Evolutionary conservation across 208 protist species (phyloP), one percentile per base, ranked within the genome.

Genomic region (Trypanosoma avium): DNA sequence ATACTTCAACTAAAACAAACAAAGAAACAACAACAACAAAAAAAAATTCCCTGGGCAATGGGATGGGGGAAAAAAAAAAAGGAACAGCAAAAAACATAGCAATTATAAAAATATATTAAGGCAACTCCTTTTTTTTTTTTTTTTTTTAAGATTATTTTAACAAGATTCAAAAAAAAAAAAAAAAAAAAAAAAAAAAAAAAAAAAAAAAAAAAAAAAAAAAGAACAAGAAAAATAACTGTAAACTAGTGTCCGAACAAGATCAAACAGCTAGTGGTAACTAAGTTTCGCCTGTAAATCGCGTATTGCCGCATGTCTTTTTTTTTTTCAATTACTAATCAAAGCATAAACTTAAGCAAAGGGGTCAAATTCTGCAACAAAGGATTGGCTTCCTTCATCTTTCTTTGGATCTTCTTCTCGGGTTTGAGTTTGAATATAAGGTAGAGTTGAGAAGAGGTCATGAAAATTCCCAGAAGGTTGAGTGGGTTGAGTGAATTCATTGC

Each of bases 361-460:
- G 35, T 70, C 64, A 40, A 70, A 70, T 29, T 70, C 64, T 2
- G 55, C 64, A 45, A 62, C 53, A 62, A 70, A 70, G 3, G 48
- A 40, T 17, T 57, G 24, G 24, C 12, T 12, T 19, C 48, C 46
- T 56, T 33, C 30, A 3, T 24, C 21, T 33, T 33, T 9, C 15
- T 43, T 59, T 15, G 12, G 2, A 48, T 19, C 15, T 8, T 45
- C 1, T 57, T 17, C 30, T 15, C 0, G 0, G 19, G 19, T 2
- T 19, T 5, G 33, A 5, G n/a, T n/a, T n/a, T n/a, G n/a, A n/a
- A n/a, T n/a, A n/a, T n/a, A n/a, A n/a, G 43, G 45, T 22, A 13
- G 22, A 0, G 50, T 36, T 10, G 38, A 15, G 19, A 61, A 52
- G n/a, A 53, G 19, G 33, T 61, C 53, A 8, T 43, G 10, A 45